phyloP scores from a whole-genome alignment of 805 yeast species.

The Schwanniomyces yamadae region DNA sequence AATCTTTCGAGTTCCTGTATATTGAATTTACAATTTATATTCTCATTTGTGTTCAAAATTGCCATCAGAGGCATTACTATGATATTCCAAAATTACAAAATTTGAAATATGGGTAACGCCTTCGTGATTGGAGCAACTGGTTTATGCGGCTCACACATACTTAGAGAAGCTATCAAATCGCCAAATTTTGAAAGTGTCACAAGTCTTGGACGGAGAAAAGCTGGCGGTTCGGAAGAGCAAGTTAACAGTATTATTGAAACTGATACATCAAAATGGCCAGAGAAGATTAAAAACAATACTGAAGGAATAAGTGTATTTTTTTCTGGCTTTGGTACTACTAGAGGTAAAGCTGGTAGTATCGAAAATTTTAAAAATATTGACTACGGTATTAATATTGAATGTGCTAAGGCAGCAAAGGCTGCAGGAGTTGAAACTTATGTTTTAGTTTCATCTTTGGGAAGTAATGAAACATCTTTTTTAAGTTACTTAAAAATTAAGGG shows the following conservation, averaged over 20 bases:
- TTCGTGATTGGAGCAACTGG: slow-evolving; percentile 73
- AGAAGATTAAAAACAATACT: slow-evolving; percentile 27
- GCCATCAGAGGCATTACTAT: too few relatives aligned
- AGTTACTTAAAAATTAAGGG: slow-evolving; percentile 73
- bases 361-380: slow-evolving; percentile 72
- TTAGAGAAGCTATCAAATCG: slow-evolving; percentile 43
- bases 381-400: slow-evolving; percentile 63
- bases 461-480: slow-evolving; percentile 54
- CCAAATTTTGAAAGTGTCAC: slow-evolving; percentile 37
- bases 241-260: slow-evolving; percentile 41
- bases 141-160: slow-evolving; percentile 60
- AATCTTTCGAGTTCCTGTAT: too few relatives aligned
- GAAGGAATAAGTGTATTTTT: slow-evolving; percentile 45
- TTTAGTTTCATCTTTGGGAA: slow-evolving; percentile 66
- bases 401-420: slow-evolving; percentile 72
- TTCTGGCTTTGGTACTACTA: slow-evolving; percentile 75
- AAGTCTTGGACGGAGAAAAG: slow-evolving; percentile 54
- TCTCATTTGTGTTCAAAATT: too few relatives aligned
- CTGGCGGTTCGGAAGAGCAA: slow-evolving; percentile 28
- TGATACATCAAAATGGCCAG: slow-evolving; percentile 53
- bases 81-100: too few relatives aligned
- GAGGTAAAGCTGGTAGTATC: slow-evolving; percentile 68
- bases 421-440: slow-evolving; percentile 69
- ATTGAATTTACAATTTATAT: too few relatives aligned
- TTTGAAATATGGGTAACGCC: slow-evolving; percentile 14